Base-by-base conservation (phyloP, 495 filamentous ascomycete genomes). In the Hypoxylon trugodes region DNA sequence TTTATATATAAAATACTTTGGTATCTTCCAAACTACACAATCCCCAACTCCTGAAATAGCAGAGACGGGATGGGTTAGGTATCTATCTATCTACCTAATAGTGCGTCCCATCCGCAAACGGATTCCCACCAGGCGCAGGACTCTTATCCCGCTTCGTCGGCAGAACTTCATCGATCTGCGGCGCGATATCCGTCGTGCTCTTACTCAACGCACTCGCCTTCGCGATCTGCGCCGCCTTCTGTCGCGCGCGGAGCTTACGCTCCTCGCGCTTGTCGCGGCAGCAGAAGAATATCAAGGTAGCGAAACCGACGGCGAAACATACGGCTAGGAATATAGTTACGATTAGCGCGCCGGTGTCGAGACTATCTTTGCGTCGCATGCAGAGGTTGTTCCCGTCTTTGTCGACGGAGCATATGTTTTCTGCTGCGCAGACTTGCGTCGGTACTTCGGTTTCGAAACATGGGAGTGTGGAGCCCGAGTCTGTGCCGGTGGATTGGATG, bases 331-430 rank as follows among this genome's bases (percentile, higher is more conserved):
- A 53, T 53, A 79, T 68, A 48, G 77, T 74, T 43, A 81, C 72
- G 65, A 82, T 59, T 54, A 77, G 70, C 19, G 74, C 79, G 13
- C 66, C 72, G 0, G 68, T 50, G 51, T 61, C 69, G 6, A 82
- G 71, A 3, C 7, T 2, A 61, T 78, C 65, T 8, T 76, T 41
- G 30, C 71, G 69, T 59, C 67, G 65, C 75, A 83, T 81, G 77
- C 82, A 84, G 13, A 38, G 16, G 36, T 61, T 55, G 47, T 65
- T 56, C 53, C 78, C 75, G 26, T 69, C 40, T 42, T 10, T 21
- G 69, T 77, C 68, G 9, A 49, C 57, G 40, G 58, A 57, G 79
- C 82, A 85, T 58, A 81, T 68, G 15, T 77, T 65, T n/a, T 71
- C 77, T 13, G 74, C 74, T 18, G 70, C 73, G 74, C 82, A 84